Evolutionary conservation across 1,139 yeast genomes (phyloP).

Genomic region (Diutina sp.): DNA sequence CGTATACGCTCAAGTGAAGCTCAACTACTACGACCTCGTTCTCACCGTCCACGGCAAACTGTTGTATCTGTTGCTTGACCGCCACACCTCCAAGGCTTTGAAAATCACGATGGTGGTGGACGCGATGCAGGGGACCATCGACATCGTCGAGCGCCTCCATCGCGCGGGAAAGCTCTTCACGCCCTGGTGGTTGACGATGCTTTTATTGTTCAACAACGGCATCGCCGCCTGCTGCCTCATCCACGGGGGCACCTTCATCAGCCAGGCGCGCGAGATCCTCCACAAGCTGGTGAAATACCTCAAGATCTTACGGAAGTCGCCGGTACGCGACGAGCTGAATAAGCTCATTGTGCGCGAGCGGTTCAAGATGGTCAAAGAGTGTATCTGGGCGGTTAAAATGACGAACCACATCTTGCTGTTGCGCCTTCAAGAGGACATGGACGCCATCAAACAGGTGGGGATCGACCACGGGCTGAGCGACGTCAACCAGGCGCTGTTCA

Average conservation of each 20-base stretch:
- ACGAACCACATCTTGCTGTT: constrained; percentile 38
- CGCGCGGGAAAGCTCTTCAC: constrained; percentile 22
- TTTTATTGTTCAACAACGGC: constrained; percentile 35
- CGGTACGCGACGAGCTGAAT: constrained; percentile 20
- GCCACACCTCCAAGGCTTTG: constrained; percentile 20
- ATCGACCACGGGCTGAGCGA: constrained; percentile 45
- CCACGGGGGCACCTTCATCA: constrained; percentile 24
- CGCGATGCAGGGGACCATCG: constrained; percentile 23
- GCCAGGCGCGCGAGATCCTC: constrained; percentile 15
- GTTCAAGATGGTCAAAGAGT: constrained; percentile 48
- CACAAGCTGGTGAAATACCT: constrained; percentile 16
- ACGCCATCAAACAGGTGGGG: constrained; percentile 27
- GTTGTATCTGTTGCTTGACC: constrained; percentile 22
- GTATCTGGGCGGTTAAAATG: constrained; percentile 52
- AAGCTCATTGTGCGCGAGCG: constrained; percentile 25
- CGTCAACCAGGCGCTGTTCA: constrained; percentile 37
- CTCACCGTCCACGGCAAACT: constrained; percentile 25
- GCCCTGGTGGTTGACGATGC: constrained; percentile 46
- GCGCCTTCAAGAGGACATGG: constrained; percentile 29
- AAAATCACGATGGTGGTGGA: constrained; percentile 21
- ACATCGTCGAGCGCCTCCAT: constrained; percentile 20
- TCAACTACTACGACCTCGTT: constrained; percentile 28
- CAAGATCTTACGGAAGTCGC: constrained; percentile 15
- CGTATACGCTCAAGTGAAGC: constrained; percentile 24
- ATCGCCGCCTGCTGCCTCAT: constrained; percentile 31